Base-by-base conservation (phyloP, 106 monocot genomes). In the Acanthochlamys bracteata region DNA sequence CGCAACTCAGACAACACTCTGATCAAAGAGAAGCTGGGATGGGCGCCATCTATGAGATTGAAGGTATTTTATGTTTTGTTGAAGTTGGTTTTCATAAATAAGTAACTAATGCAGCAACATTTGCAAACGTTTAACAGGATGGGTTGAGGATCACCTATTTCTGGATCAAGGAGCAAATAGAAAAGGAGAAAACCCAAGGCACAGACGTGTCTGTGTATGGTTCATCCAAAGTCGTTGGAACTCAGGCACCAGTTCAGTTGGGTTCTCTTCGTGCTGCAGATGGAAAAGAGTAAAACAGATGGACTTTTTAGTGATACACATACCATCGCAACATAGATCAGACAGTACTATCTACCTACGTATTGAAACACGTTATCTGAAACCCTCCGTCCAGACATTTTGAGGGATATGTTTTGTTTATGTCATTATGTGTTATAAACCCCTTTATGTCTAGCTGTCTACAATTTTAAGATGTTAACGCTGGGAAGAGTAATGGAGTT, bases 251-350 rank as follows among this genome's bases (percentile, higher is more conserved):
- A 0, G 89, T 93, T 59, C 93, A 93, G 66, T 71, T 93, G 42
- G 93, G 93, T 8, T 93, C 93, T 0, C 93, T 93, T 52, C 89
- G 89, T 73, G 93, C 89, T 17, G 93, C 93, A 16, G 93, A 93
- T 56, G 93, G 93, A 60, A 93, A 93, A 46, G 93, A 93, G 43
- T 85, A 69, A 89, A 63, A 42, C 53, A 23, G 33, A 33, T 3
- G 33, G 33, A 33, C 33, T 33, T 6, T 33, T 33, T 33, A 33
- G 33, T 3, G n/a, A n/a, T n/a, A n/a, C n/a, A 33, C 33, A 33
- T 33, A 6, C 33, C 33, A 33, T 33, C 33, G 1, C 33, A 33
- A 6, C 33, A 3, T 6, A 6, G 33, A 33, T 33, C 33, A 33
- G 33, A 33, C 33, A 33, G 33, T 6, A 3, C 33, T 33, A 6